These are phyloP conservation scores for Suillus placidus DNA, from an alignment of 768 basidiomycete genomes.

Conservation along the genomic window DNA sequence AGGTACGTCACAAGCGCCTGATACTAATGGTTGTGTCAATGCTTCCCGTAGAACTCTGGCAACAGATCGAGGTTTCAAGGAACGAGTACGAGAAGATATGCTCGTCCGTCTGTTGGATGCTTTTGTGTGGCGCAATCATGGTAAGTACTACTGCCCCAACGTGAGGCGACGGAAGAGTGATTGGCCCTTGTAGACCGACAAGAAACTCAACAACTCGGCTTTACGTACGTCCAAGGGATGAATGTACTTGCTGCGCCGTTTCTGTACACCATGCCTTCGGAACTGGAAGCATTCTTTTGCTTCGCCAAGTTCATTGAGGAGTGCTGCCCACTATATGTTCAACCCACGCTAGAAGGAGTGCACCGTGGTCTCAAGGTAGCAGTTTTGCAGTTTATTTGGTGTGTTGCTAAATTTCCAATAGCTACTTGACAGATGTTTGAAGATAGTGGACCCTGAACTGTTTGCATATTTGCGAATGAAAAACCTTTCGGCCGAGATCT, in stretches of 20 bases:
- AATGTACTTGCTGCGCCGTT: conserved; percentile 98
- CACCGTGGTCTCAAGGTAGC: conserved; percentile 90
- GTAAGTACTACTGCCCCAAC: conserved; percentile 40
- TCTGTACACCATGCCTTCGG: conserved; percentile 95
- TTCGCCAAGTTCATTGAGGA: conserved; percentile 96
- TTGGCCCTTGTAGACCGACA: conserved; percentile 57
- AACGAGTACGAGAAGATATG: conserved; percentile 96
- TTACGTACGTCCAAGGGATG: conserved; percentile 99
- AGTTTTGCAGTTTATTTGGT: conserved; percentile 7
- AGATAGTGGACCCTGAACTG: conserved; percentile 88
- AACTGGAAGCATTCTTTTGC: conserved; percentile 97
- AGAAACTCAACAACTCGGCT: conserved; percentile 77
- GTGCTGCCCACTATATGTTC: conserved; percentile 94
- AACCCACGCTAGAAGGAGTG: conserved; percentile 94
- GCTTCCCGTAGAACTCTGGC: conserved; percentile 73
- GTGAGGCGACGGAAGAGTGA: background rate
- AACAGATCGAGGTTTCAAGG: conserved; percentile 97
- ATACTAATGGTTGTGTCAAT: conserved; percentile 5
- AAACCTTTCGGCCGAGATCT: conserved; percentile 93
- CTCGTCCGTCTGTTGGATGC: conserved; percentile 95
- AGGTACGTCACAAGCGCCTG: conserved; percentile 48
- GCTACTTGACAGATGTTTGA: conserved; percentile 91
- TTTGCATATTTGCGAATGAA: conserved; percentile 82
- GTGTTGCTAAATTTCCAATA: conserved; percentile 33
- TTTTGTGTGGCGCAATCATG: conserved; percentile 95